phyloP scores from a whole-genome alignment of 1,284 basidiomycete genomes.

The Leccinum angustisporum region DNA sequence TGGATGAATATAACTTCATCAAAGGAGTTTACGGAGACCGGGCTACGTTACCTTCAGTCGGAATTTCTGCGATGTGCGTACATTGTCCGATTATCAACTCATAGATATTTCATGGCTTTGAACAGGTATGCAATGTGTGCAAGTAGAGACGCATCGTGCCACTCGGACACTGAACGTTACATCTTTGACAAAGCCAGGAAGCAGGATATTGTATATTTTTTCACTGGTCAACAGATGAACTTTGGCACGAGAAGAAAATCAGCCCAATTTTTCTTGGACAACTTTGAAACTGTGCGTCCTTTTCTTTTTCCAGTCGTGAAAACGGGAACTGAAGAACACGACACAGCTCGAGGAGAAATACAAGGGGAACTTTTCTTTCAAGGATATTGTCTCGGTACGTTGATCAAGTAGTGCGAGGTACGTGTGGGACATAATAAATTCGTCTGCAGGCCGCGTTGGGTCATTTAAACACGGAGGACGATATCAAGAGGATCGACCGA shows the following conservation, averaged over 20 bases:
- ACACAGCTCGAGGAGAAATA: constrained; percentile 68
- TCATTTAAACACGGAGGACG: constrained; percentile 65
- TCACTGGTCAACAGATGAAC: constrained; percentile 39
- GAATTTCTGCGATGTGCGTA: constrained; percentile 67
- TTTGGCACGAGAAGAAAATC: constrained; percentile 35
- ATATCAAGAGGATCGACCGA: constrained; percentile 60
- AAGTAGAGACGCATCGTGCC: constrained; percentile 37
- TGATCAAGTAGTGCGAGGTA: neutral
- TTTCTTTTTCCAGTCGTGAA: neutral
- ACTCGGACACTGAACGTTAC: constrained; percentile 48
- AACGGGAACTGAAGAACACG: constrained; percentile 21
- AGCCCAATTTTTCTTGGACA: constrained; percentile 49
- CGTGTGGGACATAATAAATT: constrained; percentile 1
- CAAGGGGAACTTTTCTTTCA: constrained; percentile 64
- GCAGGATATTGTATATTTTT: constrained; percentile 53
- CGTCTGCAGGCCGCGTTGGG: constrained; percentile 53
- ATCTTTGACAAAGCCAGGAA: constrained; percentile 49
- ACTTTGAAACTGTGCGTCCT: constrained; percentile 60
- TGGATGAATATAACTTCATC: constrained; percentile 75
- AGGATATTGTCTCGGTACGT: constrained; percentile 50
- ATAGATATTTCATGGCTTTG: constrained; percentile 2
- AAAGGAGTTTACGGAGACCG: constrained; percentile 72
- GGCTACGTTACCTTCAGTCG: constrained; percentile 66
- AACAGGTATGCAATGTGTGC: constrained; percentile 36
- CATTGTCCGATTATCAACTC: neutral